These are phyloP conservation scores for Pseudonitzschia multiseries DNA, from an alignment of 108 stramenopile species.

Conservation along the genomic window DNA sequence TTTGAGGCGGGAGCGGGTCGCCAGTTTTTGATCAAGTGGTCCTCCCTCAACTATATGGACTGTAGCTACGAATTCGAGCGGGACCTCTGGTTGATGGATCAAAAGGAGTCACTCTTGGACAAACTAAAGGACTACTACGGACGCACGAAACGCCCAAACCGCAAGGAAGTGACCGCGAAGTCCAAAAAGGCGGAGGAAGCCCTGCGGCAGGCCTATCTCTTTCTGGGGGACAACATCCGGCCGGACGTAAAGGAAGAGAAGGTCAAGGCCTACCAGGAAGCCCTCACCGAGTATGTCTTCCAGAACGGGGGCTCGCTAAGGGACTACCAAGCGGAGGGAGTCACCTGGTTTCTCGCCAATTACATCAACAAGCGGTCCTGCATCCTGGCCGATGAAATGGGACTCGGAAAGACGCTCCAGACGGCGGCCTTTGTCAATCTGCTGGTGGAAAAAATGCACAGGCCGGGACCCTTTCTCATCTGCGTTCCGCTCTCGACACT, in stretches of 20 bases:
- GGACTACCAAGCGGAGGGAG: conserved; percentile 94
- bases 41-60: conserved; percentile 61
- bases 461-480: conserved; percentile 79
- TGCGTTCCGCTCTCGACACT: conserved; percentile 94
- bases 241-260: conserved; percentile 43
- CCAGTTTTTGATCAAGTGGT: conserved; percentile 83
- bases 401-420: conserved; percentile 91
- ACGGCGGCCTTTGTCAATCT: conserved; percentile 80
- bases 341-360: conserved; percentile 88
- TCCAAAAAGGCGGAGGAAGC: conserved; percentile 41
- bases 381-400: conserved; percentile 98
- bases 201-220: conserved; percentile 54
- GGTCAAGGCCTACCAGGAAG: conserved; percentile 55
- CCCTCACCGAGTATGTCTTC: conserved; percentile 52
- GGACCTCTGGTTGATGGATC: conserved; percentile 76
- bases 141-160: conserved; percentile 53
- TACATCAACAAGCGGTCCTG: conserved; percentile 71
- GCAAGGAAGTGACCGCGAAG: conserved; percentile 33
- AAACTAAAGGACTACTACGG: conserved; percentile 51
- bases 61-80: conserved; percentile 80
- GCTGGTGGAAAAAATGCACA: conserved; percentile 48
- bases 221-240: conserved; percentile 62
- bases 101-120: conserved; percentile 53
- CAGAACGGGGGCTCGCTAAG: conserved; percentile 83
- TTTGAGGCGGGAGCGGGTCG: conserved; percentile 75